These are phyloP conservation scores for Austroboletus novae-zelandiae DNA, from an alignment of 1,284 basidiomycete genomes.

Conservation along the genomic window DNA sequence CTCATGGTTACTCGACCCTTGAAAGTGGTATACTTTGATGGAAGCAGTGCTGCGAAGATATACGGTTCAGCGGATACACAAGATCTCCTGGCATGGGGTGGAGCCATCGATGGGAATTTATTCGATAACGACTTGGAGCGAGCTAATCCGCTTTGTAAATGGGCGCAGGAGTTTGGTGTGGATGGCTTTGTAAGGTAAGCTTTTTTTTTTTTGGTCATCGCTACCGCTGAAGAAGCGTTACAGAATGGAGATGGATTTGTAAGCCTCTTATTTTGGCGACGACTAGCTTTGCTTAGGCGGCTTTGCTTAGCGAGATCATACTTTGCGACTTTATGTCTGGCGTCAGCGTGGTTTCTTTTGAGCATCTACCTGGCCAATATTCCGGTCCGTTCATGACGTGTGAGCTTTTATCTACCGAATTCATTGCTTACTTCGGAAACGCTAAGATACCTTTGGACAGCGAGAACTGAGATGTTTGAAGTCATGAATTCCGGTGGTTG, in stretches of 20 bases:
- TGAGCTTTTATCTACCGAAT: neutral
- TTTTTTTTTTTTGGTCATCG: neutral
- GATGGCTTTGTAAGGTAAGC: slow-evolving; percentile 40
- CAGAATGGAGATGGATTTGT: slow-evolving; percentile 37
- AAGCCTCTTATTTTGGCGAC: slow-evolving; percentile 24
- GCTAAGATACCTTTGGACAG: neutral
- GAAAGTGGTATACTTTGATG: slow-evolving; percentile 45
- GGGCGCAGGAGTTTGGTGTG: slow-evolving; percentile 33
- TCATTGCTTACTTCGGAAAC: neutral
- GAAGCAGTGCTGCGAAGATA: slow-evolving; percentile 39
- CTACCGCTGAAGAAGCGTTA: neutral
- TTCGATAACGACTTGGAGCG: slow-evolving; percentile 25
- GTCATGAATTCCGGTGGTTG: slow-evolving; percentile 28
- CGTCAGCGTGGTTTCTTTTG: slow-evolving; percentile 25
- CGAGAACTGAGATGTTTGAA: slow-evolving; percentile 6
- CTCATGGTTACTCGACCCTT: slow-evolving; percentile 34
- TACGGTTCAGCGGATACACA: slow-evolving; percentile 42
- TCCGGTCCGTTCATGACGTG: neutral
- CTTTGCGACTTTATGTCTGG: too few relatives aligned
- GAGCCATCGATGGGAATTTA: slow-evolving; percentile 10
- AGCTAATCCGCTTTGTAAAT: slow-evolving; percentile 35
- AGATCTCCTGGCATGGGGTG: slow-evolving; percentile 40
- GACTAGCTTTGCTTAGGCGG: slow-evolving; percentile 26
- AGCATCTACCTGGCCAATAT: slow-evolving; percentile 14
- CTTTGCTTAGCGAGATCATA: too few relatives aligned